Evolutionary conservation across 176 grass and related monocot genomes (phyloP), one percentile per base, ranked within the genome.

Genomic region (Thinopyrum elongatum): DNA sequence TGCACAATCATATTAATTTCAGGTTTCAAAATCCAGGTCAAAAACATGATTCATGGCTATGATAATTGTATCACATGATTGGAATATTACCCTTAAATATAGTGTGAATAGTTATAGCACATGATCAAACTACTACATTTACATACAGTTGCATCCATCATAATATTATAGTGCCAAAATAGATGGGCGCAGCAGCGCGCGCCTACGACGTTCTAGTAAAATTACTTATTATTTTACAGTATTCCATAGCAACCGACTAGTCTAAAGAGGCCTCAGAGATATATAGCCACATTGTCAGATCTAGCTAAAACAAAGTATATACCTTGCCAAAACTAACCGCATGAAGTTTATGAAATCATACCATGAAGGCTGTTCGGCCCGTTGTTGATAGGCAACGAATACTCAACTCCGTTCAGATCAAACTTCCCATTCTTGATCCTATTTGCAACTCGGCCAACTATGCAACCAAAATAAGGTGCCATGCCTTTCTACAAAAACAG

Each of bases 391-490:
- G 89, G 78, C 49, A 95, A 90, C 12, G 91, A 92, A 82, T 95
- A 82, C 55, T 93, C 83, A 34, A 89, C 87, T 68, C 88, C 93
- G 0, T 90, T 77, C 3, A 98, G 64, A 58, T 36, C 89, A 74
- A 94, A 98, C 72, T 89, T 92, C 8, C 93, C 89, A 25, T 88
- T 29, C 70, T 90, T 92, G 74, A 98, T 98, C 86, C 95, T 95
- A 74, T 95, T 98, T 72, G 95, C 95, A 34, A 98, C 93, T 34
- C 91, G 89, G 28, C 93, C 93, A 88, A 98, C 95, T 76, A 98
- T 95, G 80, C 95, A 95, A n/a, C 93, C 95, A 92, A 98, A 98
- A 66, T 98, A 95, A 34, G 91, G 93, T 34, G 91, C 65, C 73
- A 76, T 51, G 39, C 91, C 93, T 88, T 89, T 87, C 95, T 94